Percentiles rank a stretch among this genome's conserved stretches.
Conservation (phyloP, 306 rosid genomes). For the Datisca glomerata region DNA sequence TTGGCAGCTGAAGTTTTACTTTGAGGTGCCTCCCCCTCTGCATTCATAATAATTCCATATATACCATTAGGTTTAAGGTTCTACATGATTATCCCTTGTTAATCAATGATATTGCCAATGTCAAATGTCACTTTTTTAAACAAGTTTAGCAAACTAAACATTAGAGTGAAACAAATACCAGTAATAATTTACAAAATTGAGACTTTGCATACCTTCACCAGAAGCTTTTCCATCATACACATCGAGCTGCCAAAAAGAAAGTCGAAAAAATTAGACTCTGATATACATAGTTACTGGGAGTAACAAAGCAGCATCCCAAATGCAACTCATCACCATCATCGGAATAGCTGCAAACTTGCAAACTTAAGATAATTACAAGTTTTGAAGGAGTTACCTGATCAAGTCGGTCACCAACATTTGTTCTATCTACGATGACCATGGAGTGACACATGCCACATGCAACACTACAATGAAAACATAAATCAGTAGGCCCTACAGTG, state of each 20-base stretch:
- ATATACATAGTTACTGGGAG: conserved; percentile 3
- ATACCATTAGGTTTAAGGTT: neutral
- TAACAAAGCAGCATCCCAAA: neutral
- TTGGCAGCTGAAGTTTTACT: conserved; percentile 28
- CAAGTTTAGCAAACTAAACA: too few relatives aligned
- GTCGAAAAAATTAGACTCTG: conserved; percentile 9
- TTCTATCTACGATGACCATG: conserved; percentile 80
- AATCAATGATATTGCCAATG: too few relatives aligned
- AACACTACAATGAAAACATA: conserved; percentile 45
- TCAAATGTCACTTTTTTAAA: too few relatives aligned
- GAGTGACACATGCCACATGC: conserved; percentile 88
- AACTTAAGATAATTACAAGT: too few relatives aligned
- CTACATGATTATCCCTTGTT: neutral
- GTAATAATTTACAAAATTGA: conserved; percentile 6
- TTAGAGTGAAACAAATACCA: too few relatives aligned
- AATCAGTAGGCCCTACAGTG: conserved; percentile 6
- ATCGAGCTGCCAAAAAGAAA: conserved; percentile 58
- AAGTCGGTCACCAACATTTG: conserved; percentile 58
- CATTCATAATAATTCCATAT: conserved; percentile 2
- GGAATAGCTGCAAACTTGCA: too few relatives aligned
- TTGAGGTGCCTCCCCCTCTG: conserved; percentile 40
- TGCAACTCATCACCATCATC: too few relatives aligned
- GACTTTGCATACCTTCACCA: conserved; percentile 54
- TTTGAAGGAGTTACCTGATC: conserved; percentile 59
- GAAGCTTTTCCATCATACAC: conserved; percentile 63